Evolutionary conservation across 129 eudicot species (phyloP).

Genomic region (Tagetes patula): DNA sequence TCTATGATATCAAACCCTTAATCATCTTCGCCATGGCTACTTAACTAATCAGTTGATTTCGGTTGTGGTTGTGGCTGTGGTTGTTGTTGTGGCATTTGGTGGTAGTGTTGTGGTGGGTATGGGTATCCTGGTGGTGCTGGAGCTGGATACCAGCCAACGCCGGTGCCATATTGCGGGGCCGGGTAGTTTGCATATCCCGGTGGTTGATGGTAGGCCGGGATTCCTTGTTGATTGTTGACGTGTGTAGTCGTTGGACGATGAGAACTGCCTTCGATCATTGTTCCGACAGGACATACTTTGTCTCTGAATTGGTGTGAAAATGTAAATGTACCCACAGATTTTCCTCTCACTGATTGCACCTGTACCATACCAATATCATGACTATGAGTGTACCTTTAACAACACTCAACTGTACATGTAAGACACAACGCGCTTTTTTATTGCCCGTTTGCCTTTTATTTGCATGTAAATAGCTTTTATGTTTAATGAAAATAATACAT

Average conservation of each 20-base stretch:
- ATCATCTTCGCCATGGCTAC: neutral
- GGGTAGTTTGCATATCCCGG: slow-evolving; percentile 24
- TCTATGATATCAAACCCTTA: neutral
- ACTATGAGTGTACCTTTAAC: no score
- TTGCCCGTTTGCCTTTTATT: no score
- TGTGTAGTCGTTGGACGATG: slow-evolving; percentile 21
- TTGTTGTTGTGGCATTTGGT: neutral
- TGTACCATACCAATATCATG: neutral
- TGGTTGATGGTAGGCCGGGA: slow-evolving; percentile 14
- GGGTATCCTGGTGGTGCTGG: slow-evolving; percentile 26
- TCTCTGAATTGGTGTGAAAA: slow-evolving; percentile 42
- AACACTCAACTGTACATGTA: no score
- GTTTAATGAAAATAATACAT: no score
- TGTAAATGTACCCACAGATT: slow-evolving; percentile 37
- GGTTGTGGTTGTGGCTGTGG: neutral
- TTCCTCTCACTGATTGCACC: slow-evolving; percentile 25
- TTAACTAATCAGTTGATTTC: slow-evolving; percentile 10
- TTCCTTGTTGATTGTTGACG: slow-evolving; percentile 24
- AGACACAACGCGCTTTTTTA: no score
- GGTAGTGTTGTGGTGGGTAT: slow-evolving; percentile 29
- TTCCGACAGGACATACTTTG: slow-evolving; percentile 8
- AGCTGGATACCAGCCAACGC: slow-evolving; percentile 30
- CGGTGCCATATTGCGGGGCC: slow-evolving; percentile 25
- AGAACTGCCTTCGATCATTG: neutral
- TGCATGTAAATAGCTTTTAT: no score